phyloP scores from a whole-genome alignment of 2,329 filamentous ascomycete genomes.

The Penicillium janthinellum region DNA sequence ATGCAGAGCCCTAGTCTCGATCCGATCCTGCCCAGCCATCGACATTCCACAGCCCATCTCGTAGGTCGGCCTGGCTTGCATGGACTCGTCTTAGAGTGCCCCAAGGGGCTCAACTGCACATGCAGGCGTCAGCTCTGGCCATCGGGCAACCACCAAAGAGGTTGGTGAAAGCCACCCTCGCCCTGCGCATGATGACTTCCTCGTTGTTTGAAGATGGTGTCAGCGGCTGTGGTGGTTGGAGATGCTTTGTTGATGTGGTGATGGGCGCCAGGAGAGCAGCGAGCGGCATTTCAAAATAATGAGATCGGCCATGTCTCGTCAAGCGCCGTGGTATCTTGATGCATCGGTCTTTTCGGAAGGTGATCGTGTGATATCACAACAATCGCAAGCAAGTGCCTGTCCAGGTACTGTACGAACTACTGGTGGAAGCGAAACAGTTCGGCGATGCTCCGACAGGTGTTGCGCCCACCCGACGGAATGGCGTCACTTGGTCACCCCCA shows the following conservation, averaged over 20 bases:
- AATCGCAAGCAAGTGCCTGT: neutral
- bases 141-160: neutral
- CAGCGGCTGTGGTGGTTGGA: slow-evolving; percentile 8
- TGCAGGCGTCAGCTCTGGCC: neutral
- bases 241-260: neutral
- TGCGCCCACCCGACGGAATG: slow-evolving; percentile 25
- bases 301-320: neutral
- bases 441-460: slow-evolving; percentile 4
- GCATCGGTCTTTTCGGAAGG: neutral
- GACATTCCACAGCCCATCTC: neutral
- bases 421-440: neutral
- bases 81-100: neutral
- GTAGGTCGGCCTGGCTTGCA: neutral
- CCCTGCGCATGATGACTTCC: neutral
- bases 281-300: neutral
- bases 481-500: slow-evolving; percentile 17
- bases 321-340: slow-evolving; percentile 1
- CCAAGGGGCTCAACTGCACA: neutral
- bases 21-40: neutral
- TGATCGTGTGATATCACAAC: neutral
- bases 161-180: neutral
- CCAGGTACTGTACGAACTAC: no score
- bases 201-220: neutral
- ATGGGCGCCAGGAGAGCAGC: neutral
- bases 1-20: neutral